Evolutionary conservation across 805 yeast genomes (phyloP), one percentile per base, ranked within the genome.

Genomic region (Myxozyma udenii): DNA sequence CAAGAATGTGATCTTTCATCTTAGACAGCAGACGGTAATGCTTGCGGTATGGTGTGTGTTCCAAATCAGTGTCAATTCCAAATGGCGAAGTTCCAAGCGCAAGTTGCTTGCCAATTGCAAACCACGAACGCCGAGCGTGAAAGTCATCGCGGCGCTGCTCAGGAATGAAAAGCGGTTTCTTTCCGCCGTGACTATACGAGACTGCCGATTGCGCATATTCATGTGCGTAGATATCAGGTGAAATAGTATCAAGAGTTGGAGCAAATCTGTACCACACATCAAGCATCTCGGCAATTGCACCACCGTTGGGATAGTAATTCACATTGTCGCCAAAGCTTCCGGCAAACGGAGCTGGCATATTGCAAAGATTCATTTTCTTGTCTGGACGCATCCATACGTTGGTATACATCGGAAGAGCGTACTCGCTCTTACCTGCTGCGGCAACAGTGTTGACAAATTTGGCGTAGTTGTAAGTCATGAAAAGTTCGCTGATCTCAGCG

Each of bases 371-470:
- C 12, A 9, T 28, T 9, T 9, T 14, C 12, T 28, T 14, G 9
- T 9, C 9, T 28, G 33, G 33, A 14, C 33, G 33, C 14, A 33
- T 6, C 46, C 22, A 14, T 7, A 38, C 46, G n/a, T 43, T 43
- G 16, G 11, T 33, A 7, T 24, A 28, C 46, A 43, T 9, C n/a
- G 46, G 46, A 28, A 43, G n/a, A 5, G 18, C 22, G 18, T 43
- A 43, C n/a, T 6, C 47, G 5, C 9, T 12, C 47, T 37, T 43
- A 7, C 46, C 46, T n/a, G 46, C 46, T 6, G 48, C 48, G 22
- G 46, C 46, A 14, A 43, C 47, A 7, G 9, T 16, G 16, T 43
- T 44, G 30, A 43, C 22, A 28, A 24, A 43, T 7, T 19, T 12
- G 23, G 46, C 46, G 30, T 43, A 43, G 30, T 43, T 14, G 18